These are phyloP conservation scores for Curvularia lunata DNA, from an alignment of 2,329 filamentous ascomycete genomes.

Conservation along the genomic window DNA sequence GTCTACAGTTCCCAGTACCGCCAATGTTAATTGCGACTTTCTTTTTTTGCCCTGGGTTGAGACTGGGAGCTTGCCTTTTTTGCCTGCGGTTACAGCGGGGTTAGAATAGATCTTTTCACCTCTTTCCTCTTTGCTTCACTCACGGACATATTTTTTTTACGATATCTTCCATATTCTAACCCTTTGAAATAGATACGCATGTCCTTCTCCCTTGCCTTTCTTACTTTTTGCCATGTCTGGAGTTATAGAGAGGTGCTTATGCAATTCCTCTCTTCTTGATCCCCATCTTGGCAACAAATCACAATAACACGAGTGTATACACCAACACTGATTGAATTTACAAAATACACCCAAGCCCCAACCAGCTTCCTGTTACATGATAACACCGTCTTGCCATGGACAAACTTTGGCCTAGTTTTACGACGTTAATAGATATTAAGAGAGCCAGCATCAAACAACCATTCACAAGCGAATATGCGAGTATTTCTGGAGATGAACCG, in stretches of 20 bases:
- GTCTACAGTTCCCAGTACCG: slow-evolving; percentile 44
- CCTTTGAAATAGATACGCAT: neutral
- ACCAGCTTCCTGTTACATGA: no score
- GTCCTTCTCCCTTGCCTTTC: neutral
- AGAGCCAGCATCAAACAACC: neutral
- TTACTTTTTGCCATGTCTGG: neutral
- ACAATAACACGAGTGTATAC: no score
- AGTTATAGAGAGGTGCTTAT: no score
- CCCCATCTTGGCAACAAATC: no score
- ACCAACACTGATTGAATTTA: no score
- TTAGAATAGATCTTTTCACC: neutral
- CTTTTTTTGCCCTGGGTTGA: slow-evolving; percentile 15
- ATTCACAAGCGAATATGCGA: neutral
- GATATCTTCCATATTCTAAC: neutral
- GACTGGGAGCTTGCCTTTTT: neutral
- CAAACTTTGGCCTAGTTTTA: no score
- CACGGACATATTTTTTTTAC: neutral
- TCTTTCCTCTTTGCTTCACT: neutral
- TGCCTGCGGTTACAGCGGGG: neutral
- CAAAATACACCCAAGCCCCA: no score
- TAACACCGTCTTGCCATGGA: no score
- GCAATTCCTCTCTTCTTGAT: no score
- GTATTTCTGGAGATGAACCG: neutral
- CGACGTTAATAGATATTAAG: neutral
- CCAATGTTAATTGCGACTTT: slow-evolving; percentile 29